A percentile compares a stretch with the other conserved stretches of the same genome.
phyloP scores from a whole-genome alignment of 352 stramenopile species.

The Phytophthora parvispora region DNA sequence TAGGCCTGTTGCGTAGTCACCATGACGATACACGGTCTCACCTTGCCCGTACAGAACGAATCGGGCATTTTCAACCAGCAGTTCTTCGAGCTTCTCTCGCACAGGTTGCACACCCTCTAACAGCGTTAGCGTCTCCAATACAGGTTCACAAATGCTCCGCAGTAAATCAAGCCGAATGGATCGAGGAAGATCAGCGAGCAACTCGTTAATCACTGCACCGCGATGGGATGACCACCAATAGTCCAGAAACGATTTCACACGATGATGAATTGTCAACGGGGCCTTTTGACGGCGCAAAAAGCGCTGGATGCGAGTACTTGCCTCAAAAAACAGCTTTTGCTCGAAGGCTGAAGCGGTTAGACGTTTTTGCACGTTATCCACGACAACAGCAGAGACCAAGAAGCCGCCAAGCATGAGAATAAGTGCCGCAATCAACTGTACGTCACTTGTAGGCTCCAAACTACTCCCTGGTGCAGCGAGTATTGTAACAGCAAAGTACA shows the following conservation, averaged over 20 bases:
- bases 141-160: slow-evolving; percentile 47
- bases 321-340: slow-evolving; percentile 34
- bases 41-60: slow-evolving; percentile 64
- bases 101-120: slow-evolving; percentile 38
- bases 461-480: slow-evolving; percentile 35
- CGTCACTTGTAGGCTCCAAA: slow-evolving; percentile 40
- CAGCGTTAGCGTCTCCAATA: slow-evolving; percentile 46
- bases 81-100: slow-evolving; percentile 37
- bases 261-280: slow-evolving; percentile 47
- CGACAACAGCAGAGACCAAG: slow-evolving; percentile 44
- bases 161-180: slow-evolving; percentile 53
- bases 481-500: slow-evolving; percentile 13
- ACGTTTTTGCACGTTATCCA: slow-evolving; percentile 57
- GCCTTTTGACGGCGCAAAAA: slow-evolving; percentile 61
- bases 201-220: slow-evolving; percentile 51
- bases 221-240: slow-evolving; percentile 72
- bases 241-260: slow-evolving; percentile 62
- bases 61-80: slow-evolving; percentile 48
- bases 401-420: slow-evolving; percentile 51
- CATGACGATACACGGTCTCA: slow-evolving; percentile 57
- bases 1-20: slow-evolving; percentile 57
- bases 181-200: slow-evolving; percentile 53
- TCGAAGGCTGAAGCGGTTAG: slow-evolving; percentile 53
- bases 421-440: slow-evolving; percentile 40
- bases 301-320: slow-evolving; percentile 53